These are phyloP conservation scores for Pisolithus sp. DNA, from an alignment of 768 basidiomycete genomes.

Conservation along the genomic window DNA sequence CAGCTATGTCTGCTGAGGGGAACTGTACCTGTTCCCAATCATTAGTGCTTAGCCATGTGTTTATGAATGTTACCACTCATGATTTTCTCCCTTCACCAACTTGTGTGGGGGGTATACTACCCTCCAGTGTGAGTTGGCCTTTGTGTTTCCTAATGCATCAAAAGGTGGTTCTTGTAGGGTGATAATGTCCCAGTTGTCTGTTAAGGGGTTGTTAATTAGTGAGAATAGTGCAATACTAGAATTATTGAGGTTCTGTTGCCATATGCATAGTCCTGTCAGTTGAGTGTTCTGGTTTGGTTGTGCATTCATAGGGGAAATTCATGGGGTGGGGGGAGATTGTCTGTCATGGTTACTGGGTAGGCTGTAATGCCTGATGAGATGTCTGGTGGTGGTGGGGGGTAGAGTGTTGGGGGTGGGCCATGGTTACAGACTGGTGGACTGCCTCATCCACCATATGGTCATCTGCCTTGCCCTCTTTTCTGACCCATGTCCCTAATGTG, in stretches of 20 bases:
- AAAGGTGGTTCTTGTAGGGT: slow-evolving; percentile 2
- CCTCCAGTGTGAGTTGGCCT: background rate
- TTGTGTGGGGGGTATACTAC: background rate
- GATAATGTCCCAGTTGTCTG: slow-evolving; percentile 1
- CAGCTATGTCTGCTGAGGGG: slow-evolving; percentile 14
- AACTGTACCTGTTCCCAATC: slow-evolving; percentile 20
- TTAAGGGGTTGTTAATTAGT: slow-evolving; percentile 6
- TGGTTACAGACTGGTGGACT: background rate
- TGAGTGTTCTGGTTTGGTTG: background rate
- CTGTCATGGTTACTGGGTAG: background rate
- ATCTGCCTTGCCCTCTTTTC: too few species aligned
- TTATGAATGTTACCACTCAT: slow-evolving; percentile 16
- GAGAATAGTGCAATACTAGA: slow-evolving; percentile 15
- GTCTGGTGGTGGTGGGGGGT: background rate
- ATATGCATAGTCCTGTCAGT: slow-evolving; percentile 11
- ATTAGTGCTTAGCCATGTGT: slow-evolving; percentile 10
- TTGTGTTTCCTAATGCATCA: background rate
- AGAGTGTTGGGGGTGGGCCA: background rate
- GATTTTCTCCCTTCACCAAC: background rate
- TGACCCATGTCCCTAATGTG: background rate
- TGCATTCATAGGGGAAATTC: background rate
- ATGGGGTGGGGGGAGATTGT: background rate
- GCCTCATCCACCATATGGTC: background rate
- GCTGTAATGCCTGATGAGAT: background rate
- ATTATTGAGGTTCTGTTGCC: slow-evolving; percentile 26